Evolutionary conservation across 2,329 filamentous ascomycete genomes (phyloP).

Genomic region (Pyricularia sp.): DNA sequence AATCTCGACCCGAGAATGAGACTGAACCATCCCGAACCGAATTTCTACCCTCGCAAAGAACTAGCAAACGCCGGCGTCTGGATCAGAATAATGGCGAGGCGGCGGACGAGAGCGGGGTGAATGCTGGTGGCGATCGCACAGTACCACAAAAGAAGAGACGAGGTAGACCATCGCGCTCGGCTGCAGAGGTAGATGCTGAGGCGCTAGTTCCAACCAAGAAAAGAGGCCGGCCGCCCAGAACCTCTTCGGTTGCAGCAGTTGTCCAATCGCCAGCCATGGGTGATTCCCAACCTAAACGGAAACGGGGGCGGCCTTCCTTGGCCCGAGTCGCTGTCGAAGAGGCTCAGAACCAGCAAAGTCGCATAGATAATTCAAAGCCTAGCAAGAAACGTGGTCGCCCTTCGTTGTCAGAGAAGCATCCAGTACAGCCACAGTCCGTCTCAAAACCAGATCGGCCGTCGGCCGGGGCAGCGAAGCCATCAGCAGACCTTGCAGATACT

Average conservation of each 20-base stretch:
- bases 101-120: not conserved
- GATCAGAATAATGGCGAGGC: slow-evolving; percentile 5
- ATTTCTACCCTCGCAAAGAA: not conserved
- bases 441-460: not conserved
- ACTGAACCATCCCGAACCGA: not conserved
- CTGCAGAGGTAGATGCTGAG: not conserved
- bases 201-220: not conserved
- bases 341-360: slow-evolving; percentile 11
- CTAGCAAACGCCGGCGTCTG: not conserved
- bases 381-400: slow-evolving; percentile 5
- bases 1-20: not conserved
- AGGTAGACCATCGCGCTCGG: not conserved
- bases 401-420: slow-evolving; percentile 2
- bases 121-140: not conserved
- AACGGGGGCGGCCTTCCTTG: slow-evolving; percentile 16
- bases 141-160: not conserved
- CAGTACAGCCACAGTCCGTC: not conserved
- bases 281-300: slow-evolving; percentile 6
- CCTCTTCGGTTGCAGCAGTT: not conserved
- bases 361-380: not conserved
- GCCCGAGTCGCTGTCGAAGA: slow-evolving; percentile 12
- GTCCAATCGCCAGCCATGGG: not conserved
- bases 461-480: not conserved
- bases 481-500: not conserved
- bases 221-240: not conserved